Conservation (phyloP, 495 filamentous ascomycete genomes). For the Margaritispora aquatica region DNA sequence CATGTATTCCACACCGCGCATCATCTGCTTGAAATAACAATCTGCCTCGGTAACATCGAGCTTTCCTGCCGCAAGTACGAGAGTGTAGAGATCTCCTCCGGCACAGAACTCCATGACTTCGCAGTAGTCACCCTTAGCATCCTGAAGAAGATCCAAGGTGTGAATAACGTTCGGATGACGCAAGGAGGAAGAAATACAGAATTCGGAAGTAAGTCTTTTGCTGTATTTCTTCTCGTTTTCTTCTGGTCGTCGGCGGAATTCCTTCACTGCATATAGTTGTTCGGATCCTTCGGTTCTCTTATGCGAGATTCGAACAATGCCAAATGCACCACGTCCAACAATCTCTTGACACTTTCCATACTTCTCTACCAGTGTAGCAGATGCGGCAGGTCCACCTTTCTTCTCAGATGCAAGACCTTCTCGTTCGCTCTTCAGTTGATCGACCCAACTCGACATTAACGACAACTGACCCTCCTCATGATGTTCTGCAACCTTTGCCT, state of each 20-base stretch:
- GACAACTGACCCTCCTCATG: slow-evolving; percentile 77
- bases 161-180: slow-evolving; percentile 98
- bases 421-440: slow-evolving; percentile 79
- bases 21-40: slow-evolving; percentile 98
- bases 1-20: slow-evolving; percentile 99
- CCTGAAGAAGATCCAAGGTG: slow-evolving; percentile 89
- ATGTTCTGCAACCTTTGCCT: slow-evolving; percentile 64
- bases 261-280: slow-evolving; percentile 95
- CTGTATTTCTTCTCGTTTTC: slow-evolving; percentile 96
- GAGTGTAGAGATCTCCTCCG: slow-evolving; percentile 91
- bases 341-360: slow-evolving; percentile 99
- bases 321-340: slow-evolving; percentile 95
- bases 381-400: slow-evolving; percentile 68
- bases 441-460: slow-evolving; percentile 92
- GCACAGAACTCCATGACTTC: slow-evolving; percentile 99
- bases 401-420: slow-evolving; percentile 70
- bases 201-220: slow-evolving; percentile 96
- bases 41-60: slow-evolving; percentile 92
- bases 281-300: slow-evolving; percentile 83
- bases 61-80: slow-evolving; percentile 87
- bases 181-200: slow-evolving; percentile 96
- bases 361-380: slow-evolving; percentile 85
- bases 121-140: slow-evolving; percentile 96
- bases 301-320: slow-evolving; percentile 97
- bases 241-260: slow-evolving; percentile 89